Conservation (phyloP, 257 asterid genomes). For the Petunia axillaris region DNA sequence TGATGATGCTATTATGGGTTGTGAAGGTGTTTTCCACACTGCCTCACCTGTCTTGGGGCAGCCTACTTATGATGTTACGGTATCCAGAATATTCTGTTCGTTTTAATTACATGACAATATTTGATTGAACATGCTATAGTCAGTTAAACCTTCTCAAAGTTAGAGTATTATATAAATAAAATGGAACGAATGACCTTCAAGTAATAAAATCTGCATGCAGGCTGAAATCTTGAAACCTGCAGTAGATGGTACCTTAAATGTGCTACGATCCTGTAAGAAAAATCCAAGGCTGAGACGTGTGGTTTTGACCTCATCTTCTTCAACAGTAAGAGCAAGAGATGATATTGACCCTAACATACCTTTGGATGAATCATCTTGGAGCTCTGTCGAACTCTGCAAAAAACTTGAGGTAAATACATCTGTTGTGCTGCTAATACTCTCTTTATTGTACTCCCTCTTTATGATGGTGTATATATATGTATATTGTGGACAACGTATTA, state of each 20-base stretch:
- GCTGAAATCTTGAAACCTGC: conserved; percentile 83
- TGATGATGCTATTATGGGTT: conserved; percentile 70
- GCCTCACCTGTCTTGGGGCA: conserved; percentile 86
- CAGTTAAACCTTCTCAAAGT: background rate
- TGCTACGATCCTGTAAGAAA: conserved; percentile 76
- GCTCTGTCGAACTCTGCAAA: conserved; percentile 68
- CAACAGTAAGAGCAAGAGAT: conserved; percentile 69
- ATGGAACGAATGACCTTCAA: background rate
- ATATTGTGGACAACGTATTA: too few species aligned
- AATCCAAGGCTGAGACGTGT: conserved; percentile 71
- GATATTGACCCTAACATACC: conserved; percentile 52
- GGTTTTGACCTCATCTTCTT: conserved; percentile 89
- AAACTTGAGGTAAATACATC: conserved; percentile 50
- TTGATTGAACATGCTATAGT: background rate
- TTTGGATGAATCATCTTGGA: conserved; percentile 88
- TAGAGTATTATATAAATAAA: background rate
- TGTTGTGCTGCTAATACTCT: background rate
- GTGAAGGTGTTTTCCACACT: conserved; percentile 87
- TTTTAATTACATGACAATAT: conserved; percentile 14
- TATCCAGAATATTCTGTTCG: conserved; percentile 1
- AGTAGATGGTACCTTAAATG: conserved; percentile 83
- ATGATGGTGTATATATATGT: too few species aligned
- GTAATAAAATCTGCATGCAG: conserved; percentile 34
- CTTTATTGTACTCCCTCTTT: background rate
- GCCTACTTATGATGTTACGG: conserved; percentile 42